These are phyloP conservation scores for Gentiana straminea DNA, from an alignment of 257 asterid genomes.

Conservation along the genomic window DNA sequence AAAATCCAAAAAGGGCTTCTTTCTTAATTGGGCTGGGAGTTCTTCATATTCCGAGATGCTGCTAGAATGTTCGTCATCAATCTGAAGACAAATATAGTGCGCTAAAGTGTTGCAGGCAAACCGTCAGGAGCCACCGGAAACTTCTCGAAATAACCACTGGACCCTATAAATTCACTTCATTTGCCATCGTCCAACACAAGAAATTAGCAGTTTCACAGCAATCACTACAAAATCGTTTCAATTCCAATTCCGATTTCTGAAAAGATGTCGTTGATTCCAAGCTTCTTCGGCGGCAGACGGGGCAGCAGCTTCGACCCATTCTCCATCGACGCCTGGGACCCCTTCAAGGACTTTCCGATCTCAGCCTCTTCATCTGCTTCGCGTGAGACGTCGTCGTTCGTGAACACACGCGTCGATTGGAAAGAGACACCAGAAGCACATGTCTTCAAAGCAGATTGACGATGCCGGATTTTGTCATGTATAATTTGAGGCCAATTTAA, in stretches of 20 bases:
- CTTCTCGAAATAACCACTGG: too few species aligned
- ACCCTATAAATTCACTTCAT: too few species aligned
- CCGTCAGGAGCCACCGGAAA: too few species aligned
- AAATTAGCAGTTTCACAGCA: too few species aligned
- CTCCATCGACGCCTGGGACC: constrained; percentile 11
- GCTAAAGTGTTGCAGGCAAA: not conserved
- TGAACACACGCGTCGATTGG: constrained; percentile 8
- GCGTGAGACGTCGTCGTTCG: constrained; percentile 6
- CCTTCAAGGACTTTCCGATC: constrained; percentile 6
- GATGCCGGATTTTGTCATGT: too few species aligned
- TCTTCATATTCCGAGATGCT: too few species aligned
- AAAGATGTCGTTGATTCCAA: constrained; percentile 13
- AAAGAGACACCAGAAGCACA: constrained; percentile 14
- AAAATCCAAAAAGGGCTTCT: too few species aligned
- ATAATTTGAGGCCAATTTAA: too few species aligned
- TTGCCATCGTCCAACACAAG: not conserved
- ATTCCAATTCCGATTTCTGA: too few species aligned
- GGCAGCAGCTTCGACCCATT: constrained; percentile 7
- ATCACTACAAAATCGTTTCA: too few species aligned
- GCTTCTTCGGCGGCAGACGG: constrained; percentile 5
- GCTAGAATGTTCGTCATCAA: not conserved
- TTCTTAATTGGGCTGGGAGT: too few species aligned
- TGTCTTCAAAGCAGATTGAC: constrained; percentile 13
- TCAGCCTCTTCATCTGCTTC: not conserved
- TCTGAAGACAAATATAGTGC: not conserved